These are phyloP conservation scores for Penicillium cosmopolitanum DNA, from an alignment of 495 filamentous ascomycete species.

Conservation along the genomic window DNA sequence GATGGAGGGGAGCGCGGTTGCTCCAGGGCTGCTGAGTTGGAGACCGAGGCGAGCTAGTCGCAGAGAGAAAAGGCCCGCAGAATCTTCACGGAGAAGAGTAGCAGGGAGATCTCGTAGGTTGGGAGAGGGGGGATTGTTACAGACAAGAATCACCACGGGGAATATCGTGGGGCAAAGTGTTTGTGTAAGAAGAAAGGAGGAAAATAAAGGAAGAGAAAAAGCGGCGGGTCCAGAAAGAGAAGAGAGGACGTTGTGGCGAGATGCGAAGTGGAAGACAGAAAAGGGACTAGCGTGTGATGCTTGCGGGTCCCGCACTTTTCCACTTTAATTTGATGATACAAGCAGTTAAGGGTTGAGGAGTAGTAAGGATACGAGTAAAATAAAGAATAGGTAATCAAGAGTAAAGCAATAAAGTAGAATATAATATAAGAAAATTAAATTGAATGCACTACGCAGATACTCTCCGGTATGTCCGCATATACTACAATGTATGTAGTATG, in stretches of 20 bases:
- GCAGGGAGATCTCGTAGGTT: not conserved
- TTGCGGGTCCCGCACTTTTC: not conserved
- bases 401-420: too few relatives aligned
- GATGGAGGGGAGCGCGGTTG: constrained; percentile 37
- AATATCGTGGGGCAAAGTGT: not conserved
- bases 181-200: not conserved
- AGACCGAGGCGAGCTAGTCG: constrained; percentile 21
- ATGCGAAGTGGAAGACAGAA: not conserved
- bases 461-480: too few relatives aligned
- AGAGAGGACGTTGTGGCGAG: constrained; percentile 11
- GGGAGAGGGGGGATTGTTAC: constrained; percentile 5
- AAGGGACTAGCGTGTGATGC: not conserved
- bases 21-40: constrained; percentile 37
- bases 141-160: constrained; percentile 11
- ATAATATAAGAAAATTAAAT: too few relatives aligned
- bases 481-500: too few relatives aligned
- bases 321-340: not conserved
- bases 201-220: constrained; percentile 7
- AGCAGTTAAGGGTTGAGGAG: too few relatives aligned
- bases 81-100: constrained; percentile 7
- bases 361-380: too few relatives aligned
- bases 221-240: constrained; percentile 2
- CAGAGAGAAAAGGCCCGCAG: constrained; percentile 11
- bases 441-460: too few relatives aligned
- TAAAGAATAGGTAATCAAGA: too few relatives aligned